phyloP scores from a whole-genome alignment of 2,329 filamentous ascomycete species.

The Huntiella savannae region DNA sequence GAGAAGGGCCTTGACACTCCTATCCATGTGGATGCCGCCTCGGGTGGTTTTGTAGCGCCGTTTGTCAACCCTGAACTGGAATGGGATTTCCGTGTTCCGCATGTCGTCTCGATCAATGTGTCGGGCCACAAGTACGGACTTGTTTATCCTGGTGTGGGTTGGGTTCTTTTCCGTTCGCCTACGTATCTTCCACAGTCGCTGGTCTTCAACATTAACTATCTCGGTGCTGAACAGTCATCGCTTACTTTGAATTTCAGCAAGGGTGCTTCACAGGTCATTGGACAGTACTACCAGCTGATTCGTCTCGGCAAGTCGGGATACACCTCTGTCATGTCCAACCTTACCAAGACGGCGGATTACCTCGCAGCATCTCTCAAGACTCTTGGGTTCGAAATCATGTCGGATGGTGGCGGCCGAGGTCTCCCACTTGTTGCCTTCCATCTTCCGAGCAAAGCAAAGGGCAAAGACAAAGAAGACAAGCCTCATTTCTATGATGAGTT shows the following conservation, averaged over 20 bases:
- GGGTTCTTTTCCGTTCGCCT: slow-evolving; percentile 74
- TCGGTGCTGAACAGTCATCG: slow-evolving; percentile 83
- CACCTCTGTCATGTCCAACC: slow-evolving; percentile 80
- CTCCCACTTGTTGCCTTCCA: slow-evolving; percentile 84
- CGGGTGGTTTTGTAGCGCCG: slow-evolving; percentile 79
- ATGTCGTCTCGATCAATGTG: slow-evolving; percentile 83
- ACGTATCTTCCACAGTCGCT: slow-evolving; percentile 77
- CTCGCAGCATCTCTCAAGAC: slow-evolving; percentile 52
- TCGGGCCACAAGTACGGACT: slow-evolving; percentile 71
- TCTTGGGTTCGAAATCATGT: slow-evolving; percentile 77
- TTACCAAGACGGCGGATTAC: slow-evolving; percentile 80
- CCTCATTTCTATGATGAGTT: slow-evolving; percentile 55
- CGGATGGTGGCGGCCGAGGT: slow-evolving; percentile 54
- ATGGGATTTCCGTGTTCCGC: slow-evolving; percentile 84
- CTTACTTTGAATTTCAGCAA: slow-evolving; percentile 98
- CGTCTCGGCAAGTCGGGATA: slow-evolving; percentile 86
- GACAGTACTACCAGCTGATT: slow-evolving; percentile 94
- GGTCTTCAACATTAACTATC: slow-evolving; percentile 98
- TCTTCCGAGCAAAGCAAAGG: slow-evolving; percentile 36
- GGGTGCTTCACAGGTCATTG: slow-evolving; percentile 83
- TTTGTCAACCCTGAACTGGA: slow-evolving; percentile 68
- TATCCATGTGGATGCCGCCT: slow-evolving; percentile 87
- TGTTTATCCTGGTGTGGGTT: slow-evolving; percentile 82
- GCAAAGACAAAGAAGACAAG: slow-evolving; percentile 19
- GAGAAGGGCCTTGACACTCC: slow-evolving; percentile 58